Base-by-base conservation (phyloP, 208 protist genomes). In the Acanthamoeba sp. region DNA sequence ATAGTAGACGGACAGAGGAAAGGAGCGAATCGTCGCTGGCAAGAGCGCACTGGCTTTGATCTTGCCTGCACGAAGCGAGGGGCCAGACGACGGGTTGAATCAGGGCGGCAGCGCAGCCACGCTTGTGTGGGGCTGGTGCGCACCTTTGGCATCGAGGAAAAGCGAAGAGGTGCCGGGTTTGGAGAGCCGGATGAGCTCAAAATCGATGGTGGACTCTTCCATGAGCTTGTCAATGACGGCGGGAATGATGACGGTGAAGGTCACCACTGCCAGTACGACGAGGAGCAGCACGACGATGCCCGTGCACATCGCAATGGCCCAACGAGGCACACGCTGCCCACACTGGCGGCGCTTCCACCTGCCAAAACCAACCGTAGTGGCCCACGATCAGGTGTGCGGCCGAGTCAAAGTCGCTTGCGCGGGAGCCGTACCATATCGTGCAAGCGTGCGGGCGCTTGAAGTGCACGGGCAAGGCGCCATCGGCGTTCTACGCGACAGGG, bases 151-250 rank as follows among this genome's bases (percentile, higher is more conserved):
- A 12, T 69, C 52, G 38, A 91, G 57, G 52, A 69, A 69, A 29
- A 91, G 34, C 6, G 84, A 91, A 3, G 10, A 16, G 48, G 29
- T 48, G 16, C 40, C 38, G 20, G 73, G 73, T 18, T 52, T 20
- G 2, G 73, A 34, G 73, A 84, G 73, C 40, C 42, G 36, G 40
- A 84, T 52, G 73, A 52, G 38, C 38, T 84, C 73, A 38, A 84
- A 84, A 29, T 84, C 73, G 42, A 84, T 45, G 27, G 42, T 84
- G 29, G 73, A 84, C 5, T 84, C 73, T 0, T 48, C 73, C 20
- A 84, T 45, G 27, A 84, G 38, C 18, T 6, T 24, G 29, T 84
- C 29, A 7, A 84, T 45, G 73, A 84, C 73, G 7, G 4, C 6
- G 24, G 73, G 73, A 10, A 52, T 52, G 14, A 84, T 55, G 42